Evolutionary conservation across 1,139 yeast genomes (phyloP).

Genomic region (Meyerozyma guilliermondii): DNA sequence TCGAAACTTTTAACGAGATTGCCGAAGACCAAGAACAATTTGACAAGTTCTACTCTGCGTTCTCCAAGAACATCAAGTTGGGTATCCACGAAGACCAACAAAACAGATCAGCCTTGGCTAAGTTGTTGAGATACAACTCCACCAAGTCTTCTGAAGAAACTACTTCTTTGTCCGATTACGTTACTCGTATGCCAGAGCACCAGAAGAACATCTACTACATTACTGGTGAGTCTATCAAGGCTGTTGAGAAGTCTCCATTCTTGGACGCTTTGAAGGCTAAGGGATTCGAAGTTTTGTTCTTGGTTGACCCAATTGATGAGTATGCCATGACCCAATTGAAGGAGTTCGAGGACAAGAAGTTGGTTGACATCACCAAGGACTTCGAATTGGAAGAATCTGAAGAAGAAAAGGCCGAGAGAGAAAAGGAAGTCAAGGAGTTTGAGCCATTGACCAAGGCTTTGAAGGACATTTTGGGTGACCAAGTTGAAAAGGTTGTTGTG

Average conservation of each 20-base stretch:
- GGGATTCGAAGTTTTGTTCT: constrained; percentile 95
- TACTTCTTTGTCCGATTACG: constrained; percentile 94
- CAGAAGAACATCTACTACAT: constrained; percentile 99
- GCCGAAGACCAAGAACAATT: constrained; percentile 99
- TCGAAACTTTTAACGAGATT: constrained; percentile 98
- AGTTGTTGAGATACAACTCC: constrained; percentile 94
- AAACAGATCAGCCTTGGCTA: constrained; percentile 93
- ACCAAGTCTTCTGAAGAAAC: constrained; percentile 92
- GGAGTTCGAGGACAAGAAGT: constrained; percentile 99
- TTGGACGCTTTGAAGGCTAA: constrained; percentile 98
- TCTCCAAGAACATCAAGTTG: constrained; percentile 96
- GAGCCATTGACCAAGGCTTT: constrained; percentile 93
- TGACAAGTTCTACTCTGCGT: constrained; percentile 97
- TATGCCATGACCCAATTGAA: constrained; percentile 98
- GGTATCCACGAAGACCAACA: constrained; percentile 99
- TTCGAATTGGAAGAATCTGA: constrained; percentile 98
- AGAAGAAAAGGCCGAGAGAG: constrained; percentile 93
- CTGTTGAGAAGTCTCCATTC: constrained; percentile 99
- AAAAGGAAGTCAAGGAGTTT: constrained; percentile 84
- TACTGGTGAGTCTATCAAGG: constrained; percentile 97
- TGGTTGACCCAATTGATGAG: constrained; percentile 99
- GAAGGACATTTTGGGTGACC: constrained; percentile 96
- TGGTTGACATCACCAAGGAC: constrained; percentile 98
- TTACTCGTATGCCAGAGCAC: constrained; percentile 99
- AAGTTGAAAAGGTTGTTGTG: constrained; percentile 98